Conservation (phyloP, 1,139 yeast species). For the Kurtzmaniella quercitrusa region DNA sequence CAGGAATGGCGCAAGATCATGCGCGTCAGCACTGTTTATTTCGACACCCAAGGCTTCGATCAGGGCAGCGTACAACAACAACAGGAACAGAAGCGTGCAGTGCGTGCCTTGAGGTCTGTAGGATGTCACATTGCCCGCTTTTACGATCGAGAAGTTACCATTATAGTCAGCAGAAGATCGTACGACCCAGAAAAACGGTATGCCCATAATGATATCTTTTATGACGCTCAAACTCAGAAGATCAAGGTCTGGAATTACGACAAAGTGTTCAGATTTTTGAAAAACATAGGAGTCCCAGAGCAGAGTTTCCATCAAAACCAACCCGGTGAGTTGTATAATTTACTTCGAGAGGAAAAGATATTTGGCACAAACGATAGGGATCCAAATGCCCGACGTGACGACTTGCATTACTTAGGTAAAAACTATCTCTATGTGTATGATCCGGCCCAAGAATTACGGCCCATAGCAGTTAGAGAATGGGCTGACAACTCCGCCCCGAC, state of each 20-base stretch:
- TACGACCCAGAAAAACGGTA: slow-evolving; percentile 21
- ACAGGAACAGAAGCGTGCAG: slow-evolving; percentile 52
- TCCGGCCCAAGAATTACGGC: slow-evolving; percentile 71
- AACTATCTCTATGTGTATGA: slow-evolving; percentile 77
- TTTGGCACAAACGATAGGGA: slow-evolving; percentile 89
- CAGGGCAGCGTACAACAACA: slow-evolving; percentile 37
- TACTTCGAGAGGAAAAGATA: slow-evolving; percentile 78
- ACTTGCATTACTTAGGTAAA: slow-evolving; percentile 70
- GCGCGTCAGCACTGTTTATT: slow-evolving; percentile 70
- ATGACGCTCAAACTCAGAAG: slow-evolving; percentile 54
- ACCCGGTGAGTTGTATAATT: slow-evolving; percentile 48
- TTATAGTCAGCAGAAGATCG: slow-evolving; percentile 65
- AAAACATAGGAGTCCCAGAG: slow-evolving; percentile 49
- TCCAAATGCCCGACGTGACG: slow-evolving; percentile 80
- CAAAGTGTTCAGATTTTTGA: slow-evolving; percentile 76
- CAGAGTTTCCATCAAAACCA: slow-evolving; percentile 10
- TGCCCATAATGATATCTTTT: slow-evolving; percentile 58
- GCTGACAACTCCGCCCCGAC: slow-evolving; percentile 39
- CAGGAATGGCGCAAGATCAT: slow-evolving; percentile 75
- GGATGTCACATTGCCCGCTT: slow-evolving; percentile 71
- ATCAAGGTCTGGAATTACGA: slow-evolving; percentile 88
- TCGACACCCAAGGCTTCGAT: slow-evolving; percentile 64
- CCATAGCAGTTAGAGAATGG: slow-evolving; percentile 85
- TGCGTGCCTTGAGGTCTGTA: slow-evolving; percentile 48
- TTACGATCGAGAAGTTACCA: slow-evolving; percentile 75